Evolutionary conservation across 441 rosid species (phyloP), one percentile per base, ranked within the genome.

Genomic region (Gossypium schwendimanii): DNA sequence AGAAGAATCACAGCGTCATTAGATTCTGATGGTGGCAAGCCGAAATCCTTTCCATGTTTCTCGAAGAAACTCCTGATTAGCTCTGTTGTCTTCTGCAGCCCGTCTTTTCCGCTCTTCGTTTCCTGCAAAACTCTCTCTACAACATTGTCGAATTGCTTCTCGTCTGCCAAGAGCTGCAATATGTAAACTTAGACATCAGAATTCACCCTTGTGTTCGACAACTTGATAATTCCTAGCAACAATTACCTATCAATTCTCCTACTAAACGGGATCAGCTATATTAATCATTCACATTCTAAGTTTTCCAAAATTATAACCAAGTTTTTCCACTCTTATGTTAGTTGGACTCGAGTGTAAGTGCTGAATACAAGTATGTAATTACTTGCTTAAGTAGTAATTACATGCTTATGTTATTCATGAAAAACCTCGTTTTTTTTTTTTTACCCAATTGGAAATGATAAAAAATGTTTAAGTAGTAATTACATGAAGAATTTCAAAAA

Each of bases 11-110:
- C 84, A 5, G 89, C 73, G 66, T 90, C 96, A 2, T 84, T 87
- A 52, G 87, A 81, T 75, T 89, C 82, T 21, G 82, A 39, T 17
- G 89, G 89, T 18, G 98, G 98, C 84, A 92, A 76, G 11, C 98
- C 98, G 39, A 87, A 64, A 72, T 89, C 87, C 47, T 75, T 75
- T 12, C 90, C 92, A 17, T 84, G 87, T 73, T 81, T 52, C 79
- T 83, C 82, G 21, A 92, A 81, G 78, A 84, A 85, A 57, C 31
- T 72, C 81, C 85, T 73, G 75, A 88, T 79, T 47, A 75, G 66
- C 72, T 81, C 80, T 8, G 65, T 78, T 8, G 65, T 67, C 5
- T 71, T 63, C 11, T 58, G 81, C 71, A 21, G 72, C 11, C 44
- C 79, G 45, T 78, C 81, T 23, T 81, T 78, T 55, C 31, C n/a